Base-by-base conservation (phyloP, 176 grass and related monocot species). In the Juncus effusus region DNA sequence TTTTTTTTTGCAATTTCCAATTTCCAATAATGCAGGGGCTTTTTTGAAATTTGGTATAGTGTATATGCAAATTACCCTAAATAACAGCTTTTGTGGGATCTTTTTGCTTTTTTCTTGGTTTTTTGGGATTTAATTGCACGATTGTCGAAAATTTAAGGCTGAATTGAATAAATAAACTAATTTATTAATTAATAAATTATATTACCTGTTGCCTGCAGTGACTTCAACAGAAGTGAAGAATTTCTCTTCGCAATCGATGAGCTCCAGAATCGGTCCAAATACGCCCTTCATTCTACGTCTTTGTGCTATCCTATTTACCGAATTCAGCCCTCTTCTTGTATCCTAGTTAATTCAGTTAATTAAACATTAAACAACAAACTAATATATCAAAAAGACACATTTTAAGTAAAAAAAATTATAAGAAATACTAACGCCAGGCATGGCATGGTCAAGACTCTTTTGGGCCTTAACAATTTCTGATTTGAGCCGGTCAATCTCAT, bases 151-250 rank as follows among this genome's bases (percentile, higher is more conserved):
- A 6, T 58, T 52, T 63, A 13, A 53, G 63, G 56, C 56, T 60
- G 40, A 62, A 28, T 5, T 19, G 3, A 28, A 76, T 39, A 56
- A 66, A 66, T 4, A 16, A 58, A 51, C 40, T 4, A 40, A 3
- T 12, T 47, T 1, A 13, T 67, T 41, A 38, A 67, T 38, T 38
- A 19, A 45, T 67, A 49, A 10, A 65, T 69, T 69, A 10, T 52
- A 4, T 6, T 36, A 97, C 93, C 80, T 97, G 79, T 89, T 97
- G 67, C 63, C 93, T 76, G 88, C 93, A 62, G 93, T 97, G 75
- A 97, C 88, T 78, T 97, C 93, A 79, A 97, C 93, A 80, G 93
- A 84, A 69, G 93, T 97, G 67, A 97, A 97, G 70, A 97, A 97
- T 42, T 97, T 92, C 79, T 88, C 85, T 51, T 97, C 88, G 4